Evolutionary conservation across 345 rosid species (phyloP).

Genomic region (Firmiana major): DNA sequence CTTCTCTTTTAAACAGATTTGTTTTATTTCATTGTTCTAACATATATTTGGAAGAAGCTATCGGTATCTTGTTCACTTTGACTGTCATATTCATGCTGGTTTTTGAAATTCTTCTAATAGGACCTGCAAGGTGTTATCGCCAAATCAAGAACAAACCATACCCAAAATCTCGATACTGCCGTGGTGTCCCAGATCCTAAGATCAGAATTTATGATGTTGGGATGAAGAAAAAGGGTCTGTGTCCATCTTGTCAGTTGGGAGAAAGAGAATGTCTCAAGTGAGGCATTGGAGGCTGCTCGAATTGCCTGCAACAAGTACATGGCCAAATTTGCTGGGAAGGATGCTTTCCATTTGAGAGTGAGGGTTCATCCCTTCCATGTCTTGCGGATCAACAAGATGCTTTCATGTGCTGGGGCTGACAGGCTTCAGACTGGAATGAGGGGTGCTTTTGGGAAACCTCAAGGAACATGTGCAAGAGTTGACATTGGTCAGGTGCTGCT

Average conservation of each 20-base stretch:
- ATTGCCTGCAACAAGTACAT: constrained; percentile 70
- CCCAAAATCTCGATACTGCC: constrained; percentile 53
- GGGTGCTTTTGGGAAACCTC: constrained; percentile 62
- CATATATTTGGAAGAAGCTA: background rate
- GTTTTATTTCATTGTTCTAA: background rate
- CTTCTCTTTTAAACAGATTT: background rate
- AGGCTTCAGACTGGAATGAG: constrained; percentile 63
- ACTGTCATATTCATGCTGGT: background rate
- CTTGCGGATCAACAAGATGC: constrained; percentile 60
- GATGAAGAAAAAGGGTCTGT: constrained; percentile 61
- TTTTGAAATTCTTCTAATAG: background rate
- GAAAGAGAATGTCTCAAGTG: constrained; percentile 60
- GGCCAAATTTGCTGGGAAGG: constrained; percentile 58
- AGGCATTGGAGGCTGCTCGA: constrained; percentile 62
- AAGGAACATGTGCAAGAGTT: constrained; percentile 52
- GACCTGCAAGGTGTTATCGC: constrained; percentile 41
- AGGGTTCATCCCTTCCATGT: constrained; percentile 66
- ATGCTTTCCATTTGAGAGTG: constrained; percentile 54
- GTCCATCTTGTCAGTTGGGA: constrained; percentile 66
- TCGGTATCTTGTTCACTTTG: background rate
- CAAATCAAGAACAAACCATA: constrained; percentile 66
- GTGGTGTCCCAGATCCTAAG: constrained; percentile 62
- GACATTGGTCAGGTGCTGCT: constrained; percentile 55
- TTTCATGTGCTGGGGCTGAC: constrained; percentile 71
- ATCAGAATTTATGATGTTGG: constrained; percentile 66